Evolutionary conservation across 441 rosid genomes (phyloP), one percentile per base, ranked within the genome.

Genomic region (Arabidopsis lyrata): DNA sequence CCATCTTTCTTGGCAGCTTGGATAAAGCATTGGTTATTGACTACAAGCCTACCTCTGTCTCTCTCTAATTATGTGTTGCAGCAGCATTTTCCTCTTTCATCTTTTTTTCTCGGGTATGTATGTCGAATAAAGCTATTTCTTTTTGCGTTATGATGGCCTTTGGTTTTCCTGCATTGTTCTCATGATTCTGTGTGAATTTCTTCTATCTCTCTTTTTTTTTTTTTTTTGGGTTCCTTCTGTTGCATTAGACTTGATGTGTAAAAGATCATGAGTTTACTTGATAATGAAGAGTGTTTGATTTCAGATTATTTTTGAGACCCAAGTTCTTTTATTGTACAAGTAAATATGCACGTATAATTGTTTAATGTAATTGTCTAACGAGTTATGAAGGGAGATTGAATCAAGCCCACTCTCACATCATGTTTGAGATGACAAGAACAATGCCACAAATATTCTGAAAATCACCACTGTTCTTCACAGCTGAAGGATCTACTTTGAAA

Each of bases 11-110:
- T 3, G 48, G 80, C 27, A 64, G 70, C 63, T 32, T 82, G 78
- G 95, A 89, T 16, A 89, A 91, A 73, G 82, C 87, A 8, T 6
- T 86, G 53, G 78, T 86, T 11, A 29, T 91, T 5, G 88, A 87
- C 76, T 89, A 89, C 90, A 86, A 80, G 61, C 91, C 93, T 47
- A 86, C 87, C 13, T 34, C 69, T 55, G 82, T 82, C 16, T 72
- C 3, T 45, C 52, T 65, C 68, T 87, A 49, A 74, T 61, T 48
- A 20, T 44, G 22, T 35, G 22, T 35, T 63, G 2, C 20, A 9
- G 0, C 66, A 14, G 4, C 29, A 27, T 15, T 45, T 6, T 49
- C 68, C 27, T 48, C 61, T 32, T 56, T 27, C 0, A 14, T 24
- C 8, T 18, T 60, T 45, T 42, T 38, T 15, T 18, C 29, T 41